These are phyloP conservation scores for Mitragyna speciosa DNA, from an alignment of 257 asterid species.

Conservation along the genomic window DNA sequence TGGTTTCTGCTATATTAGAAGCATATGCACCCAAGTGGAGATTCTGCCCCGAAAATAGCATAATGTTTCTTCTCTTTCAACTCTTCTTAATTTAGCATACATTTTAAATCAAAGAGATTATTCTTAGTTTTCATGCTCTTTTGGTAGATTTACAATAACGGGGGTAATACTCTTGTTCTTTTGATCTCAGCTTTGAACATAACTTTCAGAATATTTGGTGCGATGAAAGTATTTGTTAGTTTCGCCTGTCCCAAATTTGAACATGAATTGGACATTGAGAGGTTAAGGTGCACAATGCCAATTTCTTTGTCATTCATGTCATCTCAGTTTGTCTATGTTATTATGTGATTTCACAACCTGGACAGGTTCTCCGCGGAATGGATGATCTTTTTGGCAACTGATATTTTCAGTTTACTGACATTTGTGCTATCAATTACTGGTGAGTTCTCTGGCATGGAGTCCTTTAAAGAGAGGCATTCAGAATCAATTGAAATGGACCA, in stretches of 20 bases:
- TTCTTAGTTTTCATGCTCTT: neutral
- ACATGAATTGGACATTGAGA: neutral
- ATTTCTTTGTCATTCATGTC: neutral
- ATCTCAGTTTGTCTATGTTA: neutral
- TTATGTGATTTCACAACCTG: neutral
- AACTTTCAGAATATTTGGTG: neutral
- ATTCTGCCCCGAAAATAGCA: too few species aligned
- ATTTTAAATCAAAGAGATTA: too few species aligned
- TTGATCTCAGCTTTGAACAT: neutral
- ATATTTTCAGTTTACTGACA: neutral
- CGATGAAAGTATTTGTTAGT: neutral
- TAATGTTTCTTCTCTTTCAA: too few species aligned
- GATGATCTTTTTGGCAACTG: neutral
- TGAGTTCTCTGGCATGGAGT: neutral
- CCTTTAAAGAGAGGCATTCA: neutral
- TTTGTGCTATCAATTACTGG: neutral
- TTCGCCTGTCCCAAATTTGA: neutral
- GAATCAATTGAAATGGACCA: constrained; percentile 3
- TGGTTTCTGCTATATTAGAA: too few species aligned
- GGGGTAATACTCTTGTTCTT: neutral
- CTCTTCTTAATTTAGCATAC: too few species aligned
- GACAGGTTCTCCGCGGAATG: neutral
- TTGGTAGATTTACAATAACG: neutral
- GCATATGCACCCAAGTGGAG: too few species aligned
- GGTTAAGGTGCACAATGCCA: neutral